phyloP scores from a whole-genome alignment of 2,329 filamentous ascomycete species.

The Rosellinia necatrix region DNA sequence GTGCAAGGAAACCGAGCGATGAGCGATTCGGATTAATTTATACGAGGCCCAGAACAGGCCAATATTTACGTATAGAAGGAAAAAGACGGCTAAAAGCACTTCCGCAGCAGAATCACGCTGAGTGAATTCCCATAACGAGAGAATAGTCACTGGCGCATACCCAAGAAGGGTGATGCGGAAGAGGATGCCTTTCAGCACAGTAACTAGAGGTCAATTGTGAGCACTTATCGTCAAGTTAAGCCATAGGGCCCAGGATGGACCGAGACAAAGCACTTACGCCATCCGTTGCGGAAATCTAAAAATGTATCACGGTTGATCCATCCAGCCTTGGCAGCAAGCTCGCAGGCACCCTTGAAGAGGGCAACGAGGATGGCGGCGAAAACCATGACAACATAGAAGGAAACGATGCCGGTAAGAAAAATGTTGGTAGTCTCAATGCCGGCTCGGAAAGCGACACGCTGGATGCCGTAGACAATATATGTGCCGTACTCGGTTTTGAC shows the following conservation, averaged over 20 bases:
- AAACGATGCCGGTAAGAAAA: slow-evolving; percentile 87
- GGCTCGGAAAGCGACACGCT: slow-evolving; percentile 85
- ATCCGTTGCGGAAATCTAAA: slow-evolving; percentile 90
- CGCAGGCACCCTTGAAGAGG: slow-evolving; percentile 80
- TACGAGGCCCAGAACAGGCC: slow-evolving; percentile 84
- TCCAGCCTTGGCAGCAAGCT: slow-evolving; percentile 72
- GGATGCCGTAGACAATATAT: slow-evolving; percentile 76
- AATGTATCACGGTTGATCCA: slow-evolving; percentile 87
- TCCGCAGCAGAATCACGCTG: slow-evolving; percentile 82
- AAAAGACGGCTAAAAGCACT: slow-evolving; percentile 85
- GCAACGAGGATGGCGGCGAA: slow-evolving; percentile 74
- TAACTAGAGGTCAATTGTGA: slow-evolving; percentile 48
- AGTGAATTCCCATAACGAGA: slow-evolving; percentile 94
- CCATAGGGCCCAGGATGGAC: background rate
- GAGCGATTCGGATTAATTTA: slow-evolving; percentile 89
- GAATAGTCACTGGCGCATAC: slow-evolving; percentile 86
- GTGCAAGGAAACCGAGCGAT: slow-evolving; percentile 86
- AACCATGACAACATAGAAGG: slow-evolving; percentile 84
- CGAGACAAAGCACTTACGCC: slow-evolving; percentile 53
- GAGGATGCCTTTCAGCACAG: slow-evolving; percentile 89
- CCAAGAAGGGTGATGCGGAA: slow-evolving; percentile 90
- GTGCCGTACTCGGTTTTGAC: slow-evolving; percentile 58
- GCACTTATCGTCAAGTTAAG: background rate
- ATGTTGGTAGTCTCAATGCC: slow-evolving; percentile 88
- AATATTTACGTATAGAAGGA: slow-evolving; percentile 78